Conservation (phyloP, 2,329 filamentous ascomycete genomes). For the Laburnicola sp. region DNA sequence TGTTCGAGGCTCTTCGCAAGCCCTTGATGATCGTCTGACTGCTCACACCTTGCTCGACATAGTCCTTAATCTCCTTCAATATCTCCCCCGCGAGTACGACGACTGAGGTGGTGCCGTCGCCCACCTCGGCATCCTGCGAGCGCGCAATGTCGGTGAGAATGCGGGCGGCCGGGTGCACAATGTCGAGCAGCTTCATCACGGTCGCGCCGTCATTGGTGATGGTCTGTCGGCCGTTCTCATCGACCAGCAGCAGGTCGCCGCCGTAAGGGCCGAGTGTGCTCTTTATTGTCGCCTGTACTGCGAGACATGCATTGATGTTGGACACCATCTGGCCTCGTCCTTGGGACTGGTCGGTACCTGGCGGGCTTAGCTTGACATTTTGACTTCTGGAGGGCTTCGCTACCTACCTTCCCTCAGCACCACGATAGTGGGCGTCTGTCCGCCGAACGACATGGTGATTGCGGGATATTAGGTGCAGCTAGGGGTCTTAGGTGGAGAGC, state of each 20-base stretch:
- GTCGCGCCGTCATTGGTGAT: slow-evolving; percentile 99
- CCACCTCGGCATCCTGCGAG: slow-evolving; percentile 98
- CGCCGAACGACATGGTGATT: slow-evolving; percentile 85
- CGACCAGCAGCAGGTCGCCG: slow-evolving; percentile 92
- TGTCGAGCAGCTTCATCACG: slow-evolving; percentile 99
- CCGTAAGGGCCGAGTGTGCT: slow-evolving; percentile 95
- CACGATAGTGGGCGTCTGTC: slow-evolving; percentile 96
- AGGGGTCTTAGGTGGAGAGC: slow-evolving; percentile 1
- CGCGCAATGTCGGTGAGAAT: slow-evolving; percentile 98
- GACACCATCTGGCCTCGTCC: slow-evolving; percentile 95
- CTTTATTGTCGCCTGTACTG: slow-evolving; percentile 94
- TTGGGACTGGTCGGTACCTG: slow-evolving; percentile 96
- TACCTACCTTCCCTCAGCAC: slow-evolving; percentile 92
- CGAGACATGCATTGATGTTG: slow-evolving; percentile 97
- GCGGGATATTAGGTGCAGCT: not conserved
- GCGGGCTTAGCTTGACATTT: slow-evolving; percentile 23
- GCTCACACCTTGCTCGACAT: slow-evolving; percentile 95
- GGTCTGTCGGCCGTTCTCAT: slow-evolving; percentile 92
- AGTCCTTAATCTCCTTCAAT: slow-evolving; percentile 92
- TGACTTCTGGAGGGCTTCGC: slow-evolving; percentile 20
- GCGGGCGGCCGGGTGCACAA: slow-evolving; percentile 94
- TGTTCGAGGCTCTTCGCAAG: slow-evolving; percentile 78
- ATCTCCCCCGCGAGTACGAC: slow-evolving; percentile 98
- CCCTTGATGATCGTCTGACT: slow-evolving; percentile 98
- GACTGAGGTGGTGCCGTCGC: slow-evolving; percentile 95